Percentiles rank a stretch among this genome's conserved stretches.
Conservation (phyloP, 2,329 filamentous ascomycete genomes). For the Claviceps sp. region DNA sequence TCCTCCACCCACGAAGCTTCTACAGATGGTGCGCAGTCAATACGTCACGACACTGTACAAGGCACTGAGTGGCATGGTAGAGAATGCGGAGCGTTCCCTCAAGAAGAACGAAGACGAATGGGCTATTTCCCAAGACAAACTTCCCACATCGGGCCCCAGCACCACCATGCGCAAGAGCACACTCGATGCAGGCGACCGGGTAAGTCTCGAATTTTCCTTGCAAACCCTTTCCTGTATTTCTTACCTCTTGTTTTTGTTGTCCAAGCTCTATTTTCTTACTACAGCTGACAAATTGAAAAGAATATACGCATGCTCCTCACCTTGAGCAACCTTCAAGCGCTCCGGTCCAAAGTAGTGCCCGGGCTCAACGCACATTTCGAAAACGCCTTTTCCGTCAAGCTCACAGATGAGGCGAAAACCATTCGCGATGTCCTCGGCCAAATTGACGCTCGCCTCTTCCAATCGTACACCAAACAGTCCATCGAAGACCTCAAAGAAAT, state of each 20-base stretch:
- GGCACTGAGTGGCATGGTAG: slow-evolving; percentile 86
- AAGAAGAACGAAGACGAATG: slow-evolving; percentile 52
- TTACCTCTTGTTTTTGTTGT: not conserved
- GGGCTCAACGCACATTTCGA: slow-evolving; percentile 88
- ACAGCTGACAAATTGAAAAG: slow-evolving; percentile 14
- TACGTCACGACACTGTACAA: slow-evolving; percentile 94
- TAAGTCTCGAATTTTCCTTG: slow-evolving; percentile 20
- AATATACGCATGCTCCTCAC: slow-evolving; percentile 90
- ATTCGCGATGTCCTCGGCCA: slow-evolving; percentile 83
- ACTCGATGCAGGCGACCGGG: slow-evolving; percentile 42
- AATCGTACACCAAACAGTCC: slow-evolving; percentile 75
- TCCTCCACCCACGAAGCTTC: slow-evolving; percentile 71
- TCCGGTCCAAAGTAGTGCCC: slow-evolving; percentile 72
- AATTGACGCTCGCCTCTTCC: slow-evolving; percentile 83
- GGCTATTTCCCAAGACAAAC: slow-evolving; percentile 34
- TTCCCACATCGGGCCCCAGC: slow-evolving; percentile 16
- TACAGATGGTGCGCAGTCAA: slow-evolving; percentile 81
- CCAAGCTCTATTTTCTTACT: not conserved
- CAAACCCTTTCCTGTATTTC: not conserved
- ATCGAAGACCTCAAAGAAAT: slow-evolving; percentile 54
- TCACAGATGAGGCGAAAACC: slow-evolving; percentile 85
- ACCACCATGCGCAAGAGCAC: slow-evolving; percentile 29
- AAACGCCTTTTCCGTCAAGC: slow-evolving; percentile 81
- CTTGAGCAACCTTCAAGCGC: slow-evolving; percentile 75
- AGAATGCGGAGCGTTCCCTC: slow-evolving; percentile 73